Base-by-base conservation (phyloP, 176 grass and related monocot species). In the Guadua angustifolia region DNA sequence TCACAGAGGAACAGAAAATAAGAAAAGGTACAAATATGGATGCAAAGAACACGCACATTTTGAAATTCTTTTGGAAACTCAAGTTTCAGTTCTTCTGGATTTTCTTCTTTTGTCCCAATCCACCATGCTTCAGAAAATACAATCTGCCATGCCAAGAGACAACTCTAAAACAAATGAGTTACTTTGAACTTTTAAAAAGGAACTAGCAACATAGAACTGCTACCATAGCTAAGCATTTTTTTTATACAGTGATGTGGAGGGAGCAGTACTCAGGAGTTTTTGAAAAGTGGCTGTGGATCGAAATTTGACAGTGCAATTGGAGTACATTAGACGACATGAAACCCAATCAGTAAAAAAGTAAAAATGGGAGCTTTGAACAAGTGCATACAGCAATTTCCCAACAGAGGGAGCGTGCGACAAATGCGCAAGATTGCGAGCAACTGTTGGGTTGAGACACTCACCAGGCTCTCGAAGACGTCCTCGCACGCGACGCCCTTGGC, bases 381-480 rank as follows among this genome's bases (percentile, higher is more conserved):
- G 1, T 42, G 33, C 33, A 43, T 9, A 18, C 7, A 63, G 39
- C 58, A 18, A 64, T 46, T 24, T 55, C 52, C 52, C 13, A 6
- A 45, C 40, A 25, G 22, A 65, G 32, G 55, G 55, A 57, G 19
- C 0, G 56, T 58, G 8, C 24, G 45, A 22, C 2, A 0, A 14
- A 12, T 38, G 62, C 6, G 21, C 11, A 52, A 10, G 36, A 17
- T 1, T 57, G 58, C 12, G 33, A n/a, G 19, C 2, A 13, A 64
- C 13, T 52, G 69, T 9, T 21, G 8, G 2, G 21, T 9, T 6
- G 14, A 53, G 2, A 66, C 0, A 53, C 88, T 86, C 13, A 98
- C 95, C 91, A 98, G 69, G 79, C 95, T 98, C 73, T 98, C 93
- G 73, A 98, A 98, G 51, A 92, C 86, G 83, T 98, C 95, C 79